A percentile compares a stretch with the other conserved stretches of the same genome.
Evolutionary conservation across 768 basidiomycete genomes (phyloP).

Genomic region (Megacollybia marginata): DNA sequence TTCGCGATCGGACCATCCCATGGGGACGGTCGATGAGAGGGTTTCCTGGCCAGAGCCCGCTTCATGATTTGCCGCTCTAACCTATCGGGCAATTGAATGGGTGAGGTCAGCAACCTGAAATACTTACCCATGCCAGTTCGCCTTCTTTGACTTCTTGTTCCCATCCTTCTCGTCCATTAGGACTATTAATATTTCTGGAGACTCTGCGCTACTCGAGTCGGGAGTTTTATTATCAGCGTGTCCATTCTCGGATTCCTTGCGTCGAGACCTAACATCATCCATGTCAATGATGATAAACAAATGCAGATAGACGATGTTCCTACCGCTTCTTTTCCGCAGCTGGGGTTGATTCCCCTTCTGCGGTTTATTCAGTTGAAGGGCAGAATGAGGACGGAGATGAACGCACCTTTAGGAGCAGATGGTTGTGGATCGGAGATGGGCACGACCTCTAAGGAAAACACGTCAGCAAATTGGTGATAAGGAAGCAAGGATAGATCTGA

Average conservation of each 20-base stretch:
- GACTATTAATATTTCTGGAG: conserved; percentile 29
- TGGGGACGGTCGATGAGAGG: not conserved
- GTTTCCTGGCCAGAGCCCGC: not conserved
- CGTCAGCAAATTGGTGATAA: no score
- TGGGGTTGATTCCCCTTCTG: no score
- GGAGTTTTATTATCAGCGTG: conserved; percentile 6
- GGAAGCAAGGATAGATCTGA: no score
- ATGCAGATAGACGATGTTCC: no score
- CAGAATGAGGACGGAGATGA: no score
- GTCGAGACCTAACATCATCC: no score
- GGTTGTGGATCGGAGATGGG: no score
- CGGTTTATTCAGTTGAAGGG: no score
- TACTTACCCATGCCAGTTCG: conserved; percentile 39
- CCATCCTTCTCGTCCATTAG: conserved; percentile 25
- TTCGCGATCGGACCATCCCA: not conserved
- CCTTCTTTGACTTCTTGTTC: conserved; percentile 17
- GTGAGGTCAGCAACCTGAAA: not conserved
- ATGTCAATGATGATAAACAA: no score
- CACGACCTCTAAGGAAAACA: no score
- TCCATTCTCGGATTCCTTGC: conserved; percentile 1
- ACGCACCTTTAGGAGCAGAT: no score
- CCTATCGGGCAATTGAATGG: not conserved
- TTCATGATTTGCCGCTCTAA: not conserved
- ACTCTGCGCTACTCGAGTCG: not conserved
- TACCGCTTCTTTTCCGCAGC: no score